Evolutionary conservation across 1,139 yeast species (phyloP).

Genomic region (Sugiyamaella neomexicana): DNA sequence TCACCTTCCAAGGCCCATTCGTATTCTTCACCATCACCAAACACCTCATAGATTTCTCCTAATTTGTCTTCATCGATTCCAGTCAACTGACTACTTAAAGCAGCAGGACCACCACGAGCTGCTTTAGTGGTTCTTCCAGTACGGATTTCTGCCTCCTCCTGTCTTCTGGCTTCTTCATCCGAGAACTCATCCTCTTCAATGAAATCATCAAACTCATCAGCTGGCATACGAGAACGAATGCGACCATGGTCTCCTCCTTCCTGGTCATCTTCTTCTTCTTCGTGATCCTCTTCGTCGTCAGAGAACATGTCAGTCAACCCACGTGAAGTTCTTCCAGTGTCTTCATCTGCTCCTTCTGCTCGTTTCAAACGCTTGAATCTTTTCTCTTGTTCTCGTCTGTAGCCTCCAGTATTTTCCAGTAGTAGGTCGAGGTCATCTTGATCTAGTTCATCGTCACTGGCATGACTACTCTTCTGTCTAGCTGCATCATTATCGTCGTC

Average conservation of each 20-base stretch:
- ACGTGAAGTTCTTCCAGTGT: slow-evolving; percentile 34
- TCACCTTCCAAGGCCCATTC: slow-evolving; percentile 90
- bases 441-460: slow-evolving; percentile 67
- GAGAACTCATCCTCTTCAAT: slow-evolving; percentile 96
- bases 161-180: slow-evolving; percentile 72
- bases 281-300: slow-evolving; percentile 69
- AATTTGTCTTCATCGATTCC: slow-evolving; percentile 89
- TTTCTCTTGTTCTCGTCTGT: slow-evolving; percentile 40
- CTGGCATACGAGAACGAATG: slow-evolving; percentile 25
- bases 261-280: slow-evolving; percentile 44
- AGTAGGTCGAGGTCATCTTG: slow-evolving; percentile 93
- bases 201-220: slow-evolving; percentile 93
- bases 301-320: slow-evolving; percentile 80
- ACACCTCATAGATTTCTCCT: slow-evolving; percentile 89
- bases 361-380: slow-evolving; percentile 79
- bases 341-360: slow-evolving; percentile 39
- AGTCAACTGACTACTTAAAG: slow-evolving; percentile 59
- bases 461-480: slow-evolving; percentile 32
- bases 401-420: slow-evolving; percentile 84
- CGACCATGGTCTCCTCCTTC: slow-evolving; percentile 34
- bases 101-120: slow-evolving; percentile 26
- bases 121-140: slow-evolving; percentile 31
- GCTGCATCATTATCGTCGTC: slow-evolving; percentile 21
- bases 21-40: slow-evolving; percentile 96
- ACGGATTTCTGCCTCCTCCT: slow-evolving; percentile 34